Evolutionary conservation across 176 grass and related monocot genomes (phyloP), one percentile per base, ranked within the genome.

Genomic region (Carex cristatella): DNA sequence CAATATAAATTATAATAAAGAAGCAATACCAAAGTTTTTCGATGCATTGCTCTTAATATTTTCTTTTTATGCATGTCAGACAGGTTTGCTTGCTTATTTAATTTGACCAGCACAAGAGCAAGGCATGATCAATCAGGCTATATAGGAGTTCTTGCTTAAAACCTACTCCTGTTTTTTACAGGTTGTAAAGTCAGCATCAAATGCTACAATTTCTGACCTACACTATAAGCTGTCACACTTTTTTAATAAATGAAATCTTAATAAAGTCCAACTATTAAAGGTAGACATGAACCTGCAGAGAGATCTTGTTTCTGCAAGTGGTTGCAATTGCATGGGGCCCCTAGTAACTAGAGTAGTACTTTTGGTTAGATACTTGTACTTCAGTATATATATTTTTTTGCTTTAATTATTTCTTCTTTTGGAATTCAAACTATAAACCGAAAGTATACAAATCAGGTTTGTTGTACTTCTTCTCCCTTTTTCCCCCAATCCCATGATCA

Each of bases 171-270:
- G 7, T 23, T 44, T 81, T 82, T 82, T 64, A 82, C 80, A 82
- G 80, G 80, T 82, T 82, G 80, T 82, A 82, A 82, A 82, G 80
- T 61, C 31, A n/a, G 54, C 30, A 37, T 62, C 58, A 64, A 32
- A 66, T 82, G 61, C 80, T 82, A 82, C 80, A 82, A 49, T 63
- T 65, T 82, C 80, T 82, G 80, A 82, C 30, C n/a, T 65, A 65
- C 60, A 82, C 80, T 66, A 66, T 82, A 66, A 82, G 37, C 62
- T 82, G 80, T 82, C 60, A 48, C 30, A 46, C 62, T 42, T 80
- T 82, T 65, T 65, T 46, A 51, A 64, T 46, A 62, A 82, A 62
- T 81, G 31, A 61, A 42, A 66, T 7, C n/a, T 65, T 81, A 10
- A 16, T 64, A 62, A 64, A 28, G 33, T 82, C 51, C 56, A 81